Conservation (phyloP, 2,329 filamentous ascomycete genomes). For the Scedosporium boydii region DNA sequence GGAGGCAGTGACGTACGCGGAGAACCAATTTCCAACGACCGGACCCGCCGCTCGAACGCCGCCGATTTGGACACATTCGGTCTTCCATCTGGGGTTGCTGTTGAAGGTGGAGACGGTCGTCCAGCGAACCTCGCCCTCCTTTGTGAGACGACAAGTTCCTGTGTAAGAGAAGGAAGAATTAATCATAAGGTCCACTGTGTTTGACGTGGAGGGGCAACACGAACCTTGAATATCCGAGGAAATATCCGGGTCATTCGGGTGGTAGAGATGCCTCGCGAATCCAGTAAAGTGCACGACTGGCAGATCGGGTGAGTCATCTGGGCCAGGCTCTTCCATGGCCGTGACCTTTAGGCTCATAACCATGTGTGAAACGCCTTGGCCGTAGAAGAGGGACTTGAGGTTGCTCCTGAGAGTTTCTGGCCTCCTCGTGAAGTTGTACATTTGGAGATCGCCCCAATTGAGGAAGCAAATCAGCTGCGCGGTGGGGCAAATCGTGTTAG, state of each 20-base stretch:
- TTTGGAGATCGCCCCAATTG: conserved; percentile 64
- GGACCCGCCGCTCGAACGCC: conserved; percentile 56
- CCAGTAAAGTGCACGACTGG: conserved; percentile 64
- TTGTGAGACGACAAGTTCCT: conserved; percentile 56
- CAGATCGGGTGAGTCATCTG: conserved; percentile 44
- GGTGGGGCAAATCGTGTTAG: conserved; percentile 8
- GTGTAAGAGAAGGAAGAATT: conserved; percentile 11
- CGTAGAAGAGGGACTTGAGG: conserved; percentile 40
- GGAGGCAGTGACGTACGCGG: conserved; percentile 40
- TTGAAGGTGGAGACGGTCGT: conserved; percentile 55
- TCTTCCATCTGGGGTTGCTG: conserved; percentile 64
- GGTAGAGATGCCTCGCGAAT: conserved; percentile 50
- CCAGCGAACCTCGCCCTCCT: conserved; percentile 66
- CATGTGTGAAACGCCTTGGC: conserved; percentile 54
- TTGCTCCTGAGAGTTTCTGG: conserved; percentile 32
- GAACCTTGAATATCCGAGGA: conserved; percentile 1
- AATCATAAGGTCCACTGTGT: neutral
- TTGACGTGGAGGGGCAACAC: neutral
- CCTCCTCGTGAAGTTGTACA: conserved; percentile 55
- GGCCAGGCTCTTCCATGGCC: conserved; percentile 47
- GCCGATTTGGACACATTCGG: conserved; percentile 66
- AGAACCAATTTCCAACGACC: conserved; percentile 70
- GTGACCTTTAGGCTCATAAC: conserved; percentile 57
- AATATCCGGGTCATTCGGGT: conserved; percentile 25
- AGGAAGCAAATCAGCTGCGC: conserved; percentile 36